A percentile compares a stretch with the other conserved stretches of the same genome.
phyloP scores from a whole-genome alignment of 1,139 yeast genomes.

The Debaryomyces sp. region DNA sequence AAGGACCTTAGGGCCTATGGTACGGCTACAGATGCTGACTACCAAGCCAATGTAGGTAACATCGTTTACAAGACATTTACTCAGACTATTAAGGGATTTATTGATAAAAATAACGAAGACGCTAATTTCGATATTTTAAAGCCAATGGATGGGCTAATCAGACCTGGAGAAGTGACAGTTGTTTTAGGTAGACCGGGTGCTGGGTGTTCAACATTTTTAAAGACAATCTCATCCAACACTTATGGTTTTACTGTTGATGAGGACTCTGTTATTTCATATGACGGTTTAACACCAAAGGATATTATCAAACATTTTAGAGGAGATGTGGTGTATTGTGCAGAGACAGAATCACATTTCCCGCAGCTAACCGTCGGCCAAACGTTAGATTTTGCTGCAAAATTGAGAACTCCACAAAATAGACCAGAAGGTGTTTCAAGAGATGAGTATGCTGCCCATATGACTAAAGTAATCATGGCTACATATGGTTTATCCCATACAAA shows the following conservation, averaged over 20 bases:
- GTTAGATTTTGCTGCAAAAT: conserved; percentile 60
- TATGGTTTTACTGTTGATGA: conserved; percentile 67
- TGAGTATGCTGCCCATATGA: conserved; percentile 60
- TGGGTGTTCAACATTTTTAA: conserved; percentile 79
- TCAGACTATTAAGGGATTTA: neutral
- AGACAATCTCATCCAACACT: conserved; percentile 69
- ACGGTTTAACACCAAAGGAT: conserved; percentile 33
- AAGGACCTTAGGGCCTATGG: conserved; percentile 22
- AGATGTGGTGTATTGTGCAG: conserved; percentile 70
- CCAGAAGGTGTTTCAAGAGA: conserved; percentile 53
- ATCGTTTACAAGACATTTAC: conserved; percentile 15
- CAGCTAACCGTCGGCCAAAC: conserved; percentile 75
- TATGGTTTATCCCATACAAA: conserved; percentile 71
- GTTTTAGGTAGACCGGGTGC: conserved; percentile 85
- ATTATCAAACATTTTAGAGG: conserved; percentile 34
- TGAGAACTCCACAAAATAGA: conserved; percentile 69
- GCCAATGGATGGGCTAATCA: conserved; percentile 66
- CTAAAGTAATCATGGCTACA: conserved; percentile 74
- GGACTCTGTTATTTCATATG: conserved; percentile 44
- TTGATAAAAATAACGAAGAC: conserved; percentile 4
- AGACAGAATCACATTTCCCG: conserved; percentile 72
- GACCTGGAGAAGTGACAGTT: conserved; percentile 75
- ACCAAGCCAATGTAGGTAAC: conserved; percentile 15
- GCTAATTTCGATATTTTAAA: conserved; percentile 58
- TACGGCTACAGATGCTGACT: conserved; percentile 19